Evolutionary conservation across 306 rosid genomes (phyloP).

Genomic region (Biancaea sappan): DNA sequence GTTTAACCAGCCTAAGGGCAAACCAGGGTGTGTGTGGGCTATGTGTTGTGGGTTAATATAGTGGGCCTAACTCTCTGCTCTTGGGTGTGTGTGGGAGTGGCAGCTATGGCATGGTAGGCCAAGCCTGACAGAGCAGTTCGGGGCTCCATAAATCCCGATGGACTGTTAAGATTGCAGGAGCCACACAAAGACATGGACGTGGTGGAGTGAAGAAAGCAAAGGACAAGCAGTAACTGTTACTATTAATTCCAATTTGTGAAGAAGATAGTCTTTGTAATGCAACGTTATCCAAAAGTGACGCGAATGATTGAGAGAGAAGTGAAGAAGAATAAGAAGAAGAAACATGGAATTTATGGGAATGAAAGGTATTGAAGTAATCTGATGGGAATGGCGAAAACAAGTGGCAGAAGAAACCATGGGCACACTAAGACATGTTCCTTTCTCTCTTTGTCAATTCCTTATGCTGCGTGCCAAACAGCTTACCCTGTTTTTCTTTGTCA

Average conservation of each 20-base stretch:
- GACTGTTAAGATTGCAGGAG: conserved; percentile 2
- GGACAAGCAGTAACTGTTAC: neutral
- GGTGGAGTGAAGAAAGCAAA: neutral
- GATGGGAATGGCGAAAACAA: conserved; percentile 40
- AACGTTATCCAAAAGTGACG: conserved; percentile 16
- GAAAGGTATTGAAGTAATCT: conserved; percentile 28
- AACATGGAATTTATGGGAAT: neutral
- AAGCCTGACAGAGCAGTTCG: neutral
- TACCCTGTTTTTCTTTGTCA: neutral
- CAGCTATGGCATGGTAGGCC: neutral
- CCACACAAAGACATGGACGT: conserved; percentile 11
- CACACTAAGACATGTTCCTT: conserved; percentile 14
- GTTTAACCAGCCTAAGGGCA: too few species aligned
- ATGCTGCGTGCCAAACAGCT: neutral
- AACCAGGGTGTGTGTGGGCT: too few species aligned
- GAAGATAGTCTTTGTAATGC: too few species aligned
- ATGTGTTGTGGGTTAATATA: conserved; percentile 8
- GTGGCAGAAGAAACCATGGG: conserved; percentile 51
- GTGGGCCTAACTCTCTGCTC: conserved; percentile 12
- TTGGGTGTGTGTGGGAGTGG: conserved; percentile 10
- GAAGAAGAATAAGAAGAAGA: neutral
- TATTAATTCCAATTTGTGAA: neutral
- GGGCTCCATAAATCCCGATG: neutral
- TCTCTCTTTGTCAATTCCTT: neutral
- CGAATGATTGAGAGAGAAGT: neutral